A percentile compares a stretch with the other conserved stretches of the same genome.
Conservation (phyloP, 352 stramenopile genomes). For the Globisporangium barbulae region DNA sequence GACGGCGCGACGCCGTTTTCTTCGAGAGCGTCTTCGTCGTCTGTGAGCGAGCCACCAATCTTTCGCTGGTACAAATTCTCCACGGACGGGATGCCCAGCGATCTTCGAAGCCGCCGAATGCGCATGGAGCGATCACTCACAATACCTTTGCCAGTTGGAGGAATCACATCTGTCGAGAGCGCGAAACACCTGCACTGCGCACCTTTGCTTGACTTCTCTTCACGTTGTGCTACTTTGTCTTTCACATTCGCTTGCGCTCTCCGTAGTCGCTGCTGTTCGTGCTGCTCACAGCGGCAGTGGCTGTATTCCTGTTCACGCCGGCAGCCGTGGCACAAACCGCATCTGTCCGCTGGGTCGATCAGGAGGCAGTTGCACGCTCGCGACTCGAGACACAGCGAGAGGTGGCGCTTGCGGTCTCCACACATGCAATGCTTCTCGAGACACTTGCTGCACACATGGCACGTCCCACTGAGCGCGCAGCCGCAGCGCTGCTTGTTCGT, state of each 20-base stretch:
- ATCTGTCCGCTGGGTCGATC: constrained; percentile 27
- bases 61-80: constrained; percentile 43
- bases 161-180: constrained; percentile 8
- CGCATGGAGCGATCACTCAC: constrained; percentile 23
- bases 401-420: constrained; percentile 21
- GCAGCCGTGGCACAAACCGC: constrained; percentile 57
- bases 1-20: constrained; percentile 24
- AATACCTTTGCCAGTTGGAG: not conserved
- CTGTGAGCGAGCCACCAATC: constrained; percentile 13
- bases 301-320: constrained; percentile 25
- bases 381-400: constrained; percentile 50
- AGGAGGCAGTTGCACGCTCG: constrained; percentile 56
- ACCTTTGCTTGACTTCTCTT: not conserved
- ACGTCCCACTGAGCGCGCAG: constrained; percentile 45
- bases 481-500: constrained; percentile 29
- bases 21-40: constrained; percentile 21
- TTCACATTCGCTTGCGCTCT: constrained; percentile 17
- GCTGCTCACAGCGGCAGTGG: constrained; percentile 64
- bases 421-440: constrained; percentile 63
- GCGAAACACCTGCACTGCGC: constrained; percentile 38
- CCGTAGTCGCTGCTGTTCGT: constrained; percentile 30
- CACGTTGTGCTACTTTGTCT: constrained; percentile 15
- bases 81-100: constrained; percentile 34
- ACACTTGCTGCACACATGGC: constrained; percentile 49
- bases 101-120: constrained; percentile 32